A percentile compares a stretch with the other conserved stretches of the same genome.
Conservation (phyloP, 179 eudicot genomes). For the Amaranthus tricolor region DNA sequence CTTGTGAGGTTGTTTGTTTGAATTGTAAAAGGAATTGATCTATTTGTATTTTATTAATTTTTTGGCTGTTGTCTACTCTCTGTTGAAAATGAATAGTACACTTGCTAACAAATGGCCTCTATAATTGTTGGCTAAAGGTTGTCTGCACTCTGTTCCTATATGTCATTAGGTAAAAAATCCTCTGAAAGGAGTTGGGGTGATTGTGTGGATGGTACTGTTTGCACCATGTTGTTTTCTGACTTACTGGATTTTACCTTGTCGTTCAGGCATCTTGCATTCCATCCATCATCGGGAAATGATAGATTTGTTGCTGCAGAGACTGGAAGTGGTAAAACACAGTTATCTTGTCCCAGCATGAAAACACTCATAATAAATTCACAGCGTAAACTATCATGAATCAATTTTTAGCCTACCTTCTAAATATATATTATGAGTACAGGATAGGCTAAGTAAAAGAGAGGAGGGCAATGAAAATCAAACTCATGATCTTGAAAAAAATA, state of each 20-base stretch:
- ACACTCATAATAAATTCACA: too few relatives aligned
- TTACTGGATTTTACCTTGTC: constrained; percentile 21
- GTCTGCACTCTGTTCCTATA: neutral
- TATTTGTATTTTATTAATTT: too few relatives aligned
- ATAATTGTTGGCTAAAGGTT: neutral
- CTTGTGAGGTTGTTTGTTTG: too few relatives aligned
- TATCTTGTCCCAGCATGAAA: constrained; percentile 93
- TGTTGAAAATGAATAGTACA: neutral
- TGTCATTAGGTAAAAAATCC: neutral
- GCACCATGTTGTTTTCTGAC: neutral
- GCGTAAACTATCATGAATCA: too few relatives aligned
- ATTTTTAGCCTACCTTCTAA: too few relatives aligned
- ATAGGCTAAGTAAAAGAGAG: too few relatives aligned
- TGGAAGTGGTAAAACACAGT: constrained; percentile 94
- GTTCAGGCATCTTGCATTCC: constrained; percentile 94
- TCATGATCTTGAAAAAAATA: too few relatives aligned
- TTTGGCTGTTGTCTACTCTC: neutral
- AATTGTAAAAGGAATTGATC: too few relatives aligned
- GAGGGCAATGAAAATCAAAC: too few relatives aligned
- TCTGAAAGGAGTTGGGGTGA: neutral
- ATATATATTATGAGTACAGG: too few relatives aligned
- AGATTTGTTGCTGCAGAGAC: constrained; percentile 94
- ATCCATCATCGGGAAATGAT: constrained; percentile 67
- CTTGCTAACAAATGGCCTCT: neutral
- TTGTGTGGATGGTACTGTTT: neutral